Base-by-base conservation (phyloP, 2,329 filamentous ascomycete species). In the Pseudonectria foliicola region DNA sequence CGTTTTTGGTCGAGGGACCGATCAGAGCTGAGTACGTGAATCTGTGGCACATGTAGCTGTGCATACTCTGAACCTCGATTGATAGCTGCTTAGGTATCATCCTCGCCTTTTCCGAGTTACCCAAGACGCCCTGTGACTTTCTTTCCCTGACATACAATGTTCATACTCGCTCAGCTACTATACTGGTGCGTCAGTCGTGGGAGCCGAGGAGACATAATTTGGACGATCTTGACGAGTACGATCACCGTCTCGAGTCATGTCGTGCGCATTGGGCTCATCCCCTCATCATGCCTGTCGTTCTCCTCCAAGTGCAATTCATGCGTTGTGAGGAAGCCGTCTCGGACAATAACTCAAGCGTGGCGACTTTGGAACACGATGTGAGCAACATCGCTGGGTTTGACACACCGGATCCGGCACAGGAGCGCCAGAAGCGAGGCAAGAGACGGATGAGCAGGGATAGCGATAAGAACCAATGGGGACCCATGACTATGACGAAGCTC, bases 271-370 rank as follows among this genome's bases (percentile, higher is more conserved):
- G 66, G 66, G 60, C 64, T 4, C 66, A 69, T 36, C 66, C 66
- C 2, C 54, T 69, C 6, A 60, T 68, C 34, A 61, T 61, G 16
- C 63, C 66, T 1, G 63, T 68, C 5, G 62, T 68, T 10, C 49
- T 69, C n/a, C 53, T 69, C 0, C 66, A 69, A 37, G 64, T 68
- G 8, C 65, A 69, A 31, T 59, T 67, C 25, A 57, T 63, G 43
- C 61, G 63, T 26, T 66, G 63, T 3, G 65, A 68, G 33, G 61
- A 66, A 35, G 63, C 63, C 11, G 61, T 68, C 15, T 56, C 58
- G 8, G 60, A 64, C 25, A 68, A 67, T 46, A 64, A 64, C 33
- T 50, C 54, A 33, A 64, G 64, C 33, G 64, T 68, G 7, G 49
- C 60, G 4, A 49, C 53, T 10, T 55, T 68, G 4, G 65, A 68